These are phyloP conservation scores for Datisca glomerata DNA, from an alignment of 306 rosid genomes.

Conservation along the genomic window DNA sequence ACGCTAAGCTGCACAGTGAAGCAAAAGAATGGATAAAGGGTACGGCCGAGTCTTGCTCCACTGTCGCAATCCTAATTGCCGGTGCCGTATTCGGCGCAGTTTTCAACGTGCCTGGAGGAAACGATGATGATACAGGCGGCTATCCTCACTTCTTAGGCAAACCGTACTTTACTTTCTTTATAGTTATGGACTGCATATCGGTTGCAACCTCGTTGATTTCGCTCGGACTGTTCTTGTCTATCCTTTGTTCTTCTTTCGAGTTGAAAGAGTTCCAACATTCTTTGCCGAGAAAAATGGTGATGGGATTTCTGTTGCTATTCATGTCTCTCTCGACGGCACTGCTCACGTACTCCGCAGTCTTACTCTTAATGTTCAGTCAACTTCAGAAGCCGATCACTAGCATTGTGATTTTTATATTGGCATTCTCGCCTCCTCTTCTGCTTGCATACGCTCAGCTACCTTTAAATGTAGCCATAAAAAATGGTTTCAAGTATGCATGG, in stretches of 20 bases:
- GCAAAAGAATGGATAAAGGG: constrained; percentile 4
- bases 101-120: constrained; percentile 3
- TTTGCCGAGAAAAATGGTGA: not conserved
- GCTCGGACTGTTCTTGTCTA: not conserved
- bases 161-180: too few species aligned
- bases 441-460: too few species aligned
- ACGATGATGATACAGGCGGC: constrained; percentile 1
- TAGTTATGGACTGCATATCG: not conserved
- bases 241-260: constrained; percentile 1
- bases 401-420: too few species aligned
- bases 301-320: constrained; percentile 2
- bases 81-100: constrained; percentile 6
- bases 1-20: too few species aligned
- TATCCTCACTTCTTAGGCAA: not conserved
- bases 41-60: constrained; percentile 2
- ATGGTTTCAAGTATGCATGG: too few species aligned
- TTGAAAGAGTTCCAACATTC: too few species aligned
- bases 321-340: not conserved
- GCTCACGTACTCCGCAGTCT: too few species aligned
- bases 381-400: too few species aligned
- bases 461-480: too few species aligned
- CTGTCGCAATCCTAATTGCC: not conserved
- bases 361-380: too few species aligned
- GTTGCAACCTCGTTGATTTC: not conserved
- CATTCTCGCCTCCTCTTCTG: too few species aligned